Evolutionary conservation across 495 filamentous ascomycete genomes (phyloP), one percentile per base, ranked within the genome.

Genomic region (Talaromyces liani): DNA sequence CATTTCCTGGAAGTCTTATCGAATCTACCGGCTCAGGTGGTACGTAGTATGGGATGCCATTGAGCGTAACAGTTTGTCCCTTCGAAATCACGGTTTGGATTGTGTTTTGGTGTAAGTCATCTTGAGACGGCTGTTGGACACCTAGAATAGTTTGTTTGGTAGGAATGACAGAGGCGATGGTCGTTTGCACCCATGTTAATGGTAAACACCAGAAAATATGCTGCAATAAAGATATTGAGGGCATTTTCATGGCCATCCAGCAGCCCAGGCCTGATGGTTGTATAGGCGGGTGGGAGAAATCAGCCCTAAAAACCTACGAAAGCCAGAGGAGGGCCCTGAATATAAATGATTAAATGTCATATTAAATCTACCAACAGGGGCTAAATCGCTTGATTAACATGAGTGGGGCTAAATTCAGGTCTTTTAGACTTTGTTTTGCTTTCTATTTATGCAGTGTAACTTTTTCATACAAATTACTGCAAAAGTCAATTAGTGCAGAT

Each of bases 11-110:
- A 12, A 55, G 20, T 16, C 7, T 55, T 55, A 55, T 55, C 10
- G 51, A 12, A 10, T 1, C 14, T 3, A 27, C 9, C 5, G 51
- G 51, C 51, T 55, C 51, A 29, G 51, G 51, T 49, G 51, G 51
- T 27, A 77, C 67, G 58, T 75, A 82, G 63, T 80, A 82, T 18
- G 72, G 64, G 34, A 82, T 70, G 29, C 70, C 70, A 66, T 81
- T 74, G 54, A 82, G 57, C 1, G 66, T 67, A 18, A 79, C 70
- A 0, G 80, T 73, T 9, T 72, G 69, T 29, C 79, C 79, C 7
- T 73, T 79, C 6, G 73, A 29, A 16, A 55, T 55, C 7, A 55
- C 51, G 9, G 51, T 8, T 49, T 6, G 49, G 20, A 18, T 22
- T 25, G 49, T 24, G 20, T 22, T 22, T 12, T 25, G 4, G 5